Percentiles rank a stretch among this genome's conserved stretches.
phyloP scores from a whole-genome alignment of 1,284 basidiomycete genomes.

The Athelia sp. region DNA sequence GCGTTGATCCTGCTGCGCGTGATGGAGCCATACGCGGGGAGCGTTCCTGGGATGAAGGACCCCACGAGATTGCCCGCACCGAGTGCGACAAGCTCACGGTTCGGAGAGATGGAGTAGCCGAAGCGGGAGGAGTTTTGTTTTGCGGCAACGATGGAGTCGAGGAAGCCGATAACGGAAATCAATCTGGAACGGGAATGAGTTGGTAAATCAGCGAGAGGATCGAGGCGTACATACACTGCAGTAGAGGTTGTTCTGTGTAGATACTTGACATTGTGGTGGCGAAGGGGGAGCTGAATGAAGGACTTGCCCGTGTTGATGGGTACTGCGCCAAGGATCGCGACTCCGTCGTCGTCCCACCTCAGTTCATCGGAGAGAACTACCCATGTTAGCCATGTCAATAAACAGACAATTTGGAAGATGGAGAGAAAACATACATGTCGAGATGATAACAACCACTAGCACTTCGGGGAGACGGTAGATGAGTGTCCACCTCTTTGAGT shows the following conservation, averaged over 20 bases:
- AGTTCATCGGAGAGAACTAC: conserved; percentile 72
- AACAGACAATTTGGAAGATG: background rate
- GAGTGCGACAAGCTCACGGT: conserved; percentile 87
- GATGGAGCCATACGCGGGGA: conserved; percentile 88
- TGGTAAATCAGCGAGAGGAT: conserved; percentile 1
- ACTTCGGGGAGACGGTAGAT: conserved; percentile 86
- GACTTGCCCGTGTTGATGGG: conserved; percentile 54
- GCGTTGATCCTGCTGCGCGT: conserved; percentile 81
- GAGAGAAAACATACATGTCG: conserved; percentile 59
- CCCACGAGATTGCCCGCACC: conserved; percentile 77
- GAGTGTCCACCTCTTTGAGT: conserved; percentile 53
- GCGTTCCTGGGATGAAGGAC: conserved; percentile 79
- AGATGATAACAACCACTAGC: conserved; percentile 67
- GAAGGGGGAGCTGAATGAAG: conserved; percentile 67
- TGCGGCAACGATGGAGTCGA: conserved; percentile 82
- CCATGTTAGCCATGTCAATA: background rate
- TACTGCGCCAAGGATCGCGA: conserved; percentile 79
- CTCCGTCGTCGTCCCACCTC: conserved; percentile 73
- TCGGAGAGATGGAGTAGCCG: conserved; percentile 86
- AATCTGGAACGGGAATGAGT: conserved; percentile 36
- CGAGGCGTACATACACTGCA: conserved; percentile 51
- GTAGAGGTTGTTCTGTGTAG: conserved; percentile 74
- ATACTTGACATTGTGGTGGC: conserved; percentile 53
- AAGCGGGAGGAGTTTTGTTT: conserved; percentile 84
- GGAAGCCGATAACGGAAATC: conserved; percentile 70